A percentile compares a stretch with the other conserved stretches of the same genome.
Evolutionary conservation across 192 early-diverging fungal genomes (phyloP).

Genomic region (Neocallimastix lanati): DNA sequence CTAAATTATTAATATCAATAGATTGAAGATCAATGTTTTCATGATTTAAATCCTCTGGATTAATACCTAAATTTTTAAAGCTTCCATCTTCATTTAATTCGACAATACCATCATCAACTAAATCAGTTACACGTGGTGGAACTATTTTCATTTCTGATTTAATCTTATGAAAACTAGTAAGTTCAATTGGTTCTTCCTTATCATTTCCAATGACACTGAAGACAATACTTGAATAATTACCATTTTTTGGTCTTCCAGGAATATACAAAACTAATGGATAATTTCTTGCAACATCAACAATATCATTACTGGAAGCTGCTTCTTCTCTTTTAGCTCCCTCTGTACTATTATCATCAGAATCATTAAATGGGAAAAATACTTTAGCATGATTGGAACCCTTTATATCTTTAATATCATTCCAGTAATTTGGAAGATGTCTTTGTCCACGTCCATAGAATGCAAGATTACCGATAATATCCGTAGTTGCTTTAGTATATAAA

Average conservation of each 20-base stretch:
- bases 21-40: not conserved
- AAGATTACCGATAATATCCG: not conserved
- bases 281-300: not conserved
- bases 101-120: too few species aligned
- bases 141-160: not conserved
- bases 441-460: not conserved
- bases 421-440: not conserved
- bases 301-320: not conserved
- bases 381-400: not conserved
- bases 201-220: not conserved
- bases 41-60: not conserved
- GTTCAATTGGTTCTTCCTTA: not conserved
- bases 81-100: too few species aligned
- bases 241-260: not conserved
- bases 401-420: not conserved
- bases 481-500: too few species aligned
- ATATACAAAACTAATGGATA: not conserved
- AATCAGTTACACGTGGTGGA: too few species aligned
- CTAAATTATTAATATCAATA: not conserved
- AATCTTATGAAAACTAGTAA: not conserved
- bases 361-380: not conserved
- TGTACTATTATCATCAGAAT: not conserved
- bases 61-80: too few species aligned
- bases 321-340: not conserved
- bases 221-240: not conserved